A percentile compares a stretch with the other conserved stretches of the same genome.
Conservation (phyloP, 2,329 filamentous ascomycete genomes). For the Exophiala alcalophila region DNA sequence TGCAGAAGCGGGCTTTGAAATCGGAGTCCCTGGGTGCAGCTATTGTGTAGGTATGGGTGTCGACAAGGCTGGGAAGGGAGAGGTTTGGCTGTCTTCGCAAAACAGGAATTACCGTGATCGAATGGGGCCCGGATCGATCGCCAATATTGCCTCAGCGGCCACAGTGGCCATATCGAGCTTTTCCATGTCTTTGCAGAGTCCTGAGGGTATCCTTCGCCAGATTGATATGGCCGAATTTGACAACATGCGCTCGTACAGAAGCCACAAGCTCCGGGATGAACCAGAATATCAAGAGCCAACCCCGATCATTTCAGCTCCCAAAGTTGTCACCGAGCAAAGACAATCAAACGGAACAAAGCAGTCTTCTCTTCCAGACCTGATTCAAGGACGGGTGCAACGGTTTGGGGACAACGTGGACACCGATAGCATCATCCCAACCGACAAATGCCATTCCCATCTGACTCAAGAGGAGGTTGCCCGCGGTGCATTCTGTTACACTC, state of each 20-base stretch:
- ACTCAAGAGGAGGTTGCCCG: constrained; percentile 15
- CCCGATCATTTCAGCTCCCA: background rate
- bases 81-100: constrained; percentile 46
- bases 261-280: background rate
- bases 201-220: constrained; percentile 20
- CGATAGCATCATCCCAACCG: constrained; percentile 17
- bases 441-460: constrained; percentile 16
- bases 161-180: constrained; percentile 9
- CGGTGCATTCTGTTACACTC: constrained; percentile 14
- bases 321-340: background rate
- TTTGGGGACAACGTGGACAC: constrained; percentile 18
- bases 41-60: constrained; percentile 47
- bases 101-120: constrained; percentile 49
- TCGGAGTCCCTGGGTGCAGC: constrained; percentile 44
- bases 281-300: constrained; percentile 2
- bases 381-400: constrained; percentile 9
- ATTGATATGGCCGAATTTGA: constrained; percentile 28
- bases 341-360: background rate
- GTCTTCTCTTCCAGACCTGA: constrained; percentile 8
- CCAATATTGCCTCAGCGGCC: constrained; percentile 8
- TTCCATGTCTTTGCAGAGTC: constrained; percentile 11
- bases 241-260: constrained; percentile 1
- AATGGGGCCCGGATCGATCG: constrained; percentile 40
- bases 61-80: constrained; percentile 42
- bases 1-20: constrained; percentile 41